Percentiles rank a stretch among this genome's conserved stretches.
These are phyloP conservation scores for Trifolium dubium DNA, from an alignment of 306 rosid species.

Conservation along the genomic window DNA sequence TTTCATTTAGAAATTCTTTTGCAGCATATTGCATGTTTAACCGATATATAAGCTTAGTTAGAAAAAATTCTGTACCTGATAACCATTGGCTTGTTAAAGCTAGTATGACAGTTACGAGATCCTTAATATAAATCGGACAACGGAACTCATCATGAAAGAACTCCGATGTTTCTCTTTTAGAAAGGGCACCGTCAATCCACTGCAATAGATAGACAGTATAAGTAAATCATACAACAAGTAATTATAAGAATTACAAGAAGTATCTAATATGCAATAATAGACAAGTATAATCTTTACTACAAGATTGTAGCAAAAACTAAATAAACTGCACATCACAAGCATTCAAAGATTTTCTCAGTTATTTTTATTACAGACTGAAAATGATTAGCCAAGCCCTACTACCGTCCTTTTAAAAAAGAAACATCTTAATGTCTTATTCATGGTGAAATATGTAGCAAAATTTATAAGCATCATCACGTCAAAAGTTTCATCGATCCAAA, in stretches of 20 bases:
- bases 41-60: slow-evolving; percentile 9
- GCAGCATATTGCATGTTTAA: not conserved
- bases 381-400: slow-evolving; percentile 10
- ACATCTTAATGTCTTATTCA: not conserved
- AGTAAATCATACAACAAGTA: slow-evolving; percentile 35
- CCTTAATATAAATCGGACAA: slow-evolving; percentile 87
- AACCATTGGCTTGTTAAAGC: slow-evolving; percentile 70
- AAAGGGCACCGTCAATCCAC: slow-evolving; percentile 83
- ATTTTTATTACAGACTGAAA: not conserved
- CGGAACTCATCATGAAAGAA: slow-evolving; percentile 92
- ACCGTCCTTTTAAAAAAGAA: slow-evolving; percentile 10
- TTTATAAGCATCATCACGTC: slow-evolving; percentile 5
- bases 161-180: slow-evolving; percentile 60
- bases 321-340: not conserved
- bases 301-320: slow-evolving; percentile 14
- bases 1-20: not conserved
- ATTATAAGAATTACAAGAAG: slow-evolving; percentile 26
- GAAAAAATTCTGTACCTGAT: slow-evolving; percentile 60
- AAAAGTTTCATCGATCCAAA: slow-evolving; percentile 21
- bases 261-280: slow-evolving; percentile 2
- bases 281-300: slow-evolving; percentile 12
- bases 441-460: slow-evolving; percentile 17
- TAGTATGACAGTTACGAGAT: slow-evolving; percentile 63
- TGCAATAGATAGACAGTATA: slow-evolving; percentile 49
- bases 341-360: not conserved